A percentile compares a stretch with the other conserved stretches of the same genome.
phyloP scores from a whole-genome alignment of 2,329 filamentous ascomycete genomes.

The Colletotrichum sp. region DNA sequence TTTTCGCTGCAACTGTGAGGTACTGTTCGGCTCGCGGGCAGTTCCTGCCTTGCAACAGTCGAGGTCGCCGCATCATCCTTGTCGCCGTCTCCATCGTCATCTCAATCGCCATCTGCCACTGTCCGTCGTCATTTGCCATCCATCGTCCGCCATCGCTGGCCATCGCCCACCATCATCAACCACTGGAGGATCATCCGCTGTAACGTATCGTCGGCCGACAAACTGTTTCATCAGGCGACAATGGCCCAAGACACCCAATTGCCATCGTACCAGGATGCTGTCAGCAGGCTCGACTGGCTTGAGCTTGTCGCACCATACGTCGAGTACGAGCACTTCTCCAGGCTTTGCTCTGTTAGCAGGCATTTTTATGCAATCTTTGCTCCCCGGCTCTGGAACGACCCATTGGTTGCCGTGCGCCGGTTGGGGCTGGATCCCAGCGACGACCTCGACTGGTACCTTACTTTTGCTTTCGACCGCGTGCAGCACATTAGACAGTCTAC shows the following conservation, averaged over 20 bases:
- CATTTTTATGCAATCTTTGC: slow-evolving; percentile 55
- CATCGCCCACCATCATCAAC: not conserved
- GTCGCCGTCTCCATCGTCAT: not conserved
- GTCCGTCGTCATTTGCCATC: not conserved
- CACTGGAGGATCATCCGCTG: not conserved
- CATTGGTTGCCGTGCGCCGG: slow-evolving; percentile 43
- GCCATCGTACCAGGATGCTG: slow-evolving; percentile 62
- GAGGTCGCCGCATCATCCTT: not conserved
- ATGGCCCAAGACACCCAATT: slow-evolving; percentile 27
- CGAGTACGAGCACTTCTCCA: slow-evolving; percentile 42
- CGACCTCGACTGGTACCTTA: slow-evolving; percentile 54
- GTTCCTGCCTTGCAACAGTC: not conserved
- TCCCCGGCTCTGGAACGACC: slow-evolving; percentile 58
- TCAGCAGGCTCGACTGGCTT: slow-evolving; percentile 52
- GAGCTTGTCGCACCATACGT: slow-evolving; percentile 51
- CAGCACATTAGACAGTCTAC: slow-evolving; percentile 38
- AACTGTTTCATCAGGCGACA: not conserved
- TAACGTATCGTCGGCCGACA: not conserved
- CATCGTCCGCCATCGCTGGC: not conserved
- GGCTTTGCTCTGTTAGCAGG: slow-evolving; percentile 53
- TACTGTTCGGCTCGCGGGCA: not conserved
- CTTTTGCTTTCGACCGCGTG: slow-evolving; percentile 49
- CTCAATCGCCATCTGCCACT: not conserved
- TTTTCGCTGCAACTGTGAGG: not conserved
- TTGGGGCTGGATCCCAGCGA: slow-evolving; percentile 48